These are phyloP conservation scores for Elsinoe perseae DNA, from an alignment of 2,329 filamentous ascomycete species.

Conservation along the genomic window DNA sequence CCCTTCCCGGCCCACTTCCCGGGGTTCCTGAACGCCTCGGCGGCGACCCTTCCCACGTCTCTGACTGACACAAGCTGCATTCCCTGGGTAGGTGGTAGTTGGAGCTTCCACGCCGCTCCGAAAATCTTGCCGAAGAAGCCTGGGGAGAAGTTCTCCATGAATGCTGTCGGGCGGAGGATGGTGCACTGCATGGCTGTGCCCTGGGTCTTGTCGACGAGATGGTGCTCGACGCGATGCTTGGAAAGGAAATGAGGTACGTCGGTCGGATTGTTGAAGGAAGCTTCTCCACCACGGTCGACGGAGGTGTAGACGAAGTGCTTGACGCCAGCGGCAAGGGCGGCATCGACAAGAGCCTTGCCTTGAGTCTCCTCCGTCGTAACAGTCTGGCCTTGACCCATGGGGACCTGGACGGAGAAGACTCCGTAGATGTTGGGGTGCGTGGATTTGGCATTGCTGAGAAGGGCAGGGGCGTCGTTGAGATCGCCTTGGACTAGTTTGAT, in stretches of 20 bases:
- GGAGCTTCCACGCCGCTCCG: slow-evolving; percentile 36
- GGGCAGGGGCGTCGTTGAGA: slow-evolving; percentile 39
- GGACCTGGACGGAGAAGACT: slow-evolving; percentile 53
- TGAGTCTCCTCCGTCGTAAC: slow-evolving; percentile 43
- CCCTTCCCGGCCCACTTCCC: slow-evolving; percentile 38
- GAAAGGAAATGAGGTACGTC: slow-evolving; percentile 53
- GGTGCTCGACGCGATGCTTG: slow-evolving; percentile 55
- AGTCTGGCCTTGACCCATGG: slow-evolving; percentile 32
- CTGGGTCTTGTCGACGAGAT: slow-evolving; percentile 44
- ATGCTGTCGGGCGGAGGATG: slow-evolving; percentile 54
- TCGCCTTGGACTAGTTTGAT: slow-evolving; percentile 53
- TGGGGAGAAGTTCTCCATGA: slow-evolving; percentile 52
- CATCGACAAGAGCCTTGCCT: slow-evolving; percentile 51
- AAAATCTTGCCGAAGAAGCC: slow-evolving; percentile 45
- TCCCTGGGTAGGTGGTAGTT: slow-evolving; percentile 15
- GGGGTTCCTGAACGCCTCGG: slow-evolving; percentile 41
- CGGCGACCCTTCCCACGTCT: slow-evolving; percentile 47
- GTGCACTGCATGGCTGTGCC: slow-evolving; percentile 50
- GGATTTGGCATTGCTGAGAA: slow-evolving; percentile 11
- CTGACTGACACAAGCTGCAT: slow-evolving; percentile 36
- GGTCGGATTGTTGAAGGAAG: slow-evolving; percentile 44
- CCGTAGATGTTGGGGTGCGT: slow-evolving; percentile 37
- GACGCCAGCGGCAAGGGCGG: slow-evolving; percentile 45
- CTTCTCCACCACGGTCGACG: slow-evolving; percentile 55
- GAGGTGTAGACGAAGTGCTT: slow-evolving; percentile 55